Evolutionary conservation across 495 filamentous ascomycete species (phyloP), one percentile per base, ranked within the genome.

Genomic region (Penicillium crystallinum): DNA sequence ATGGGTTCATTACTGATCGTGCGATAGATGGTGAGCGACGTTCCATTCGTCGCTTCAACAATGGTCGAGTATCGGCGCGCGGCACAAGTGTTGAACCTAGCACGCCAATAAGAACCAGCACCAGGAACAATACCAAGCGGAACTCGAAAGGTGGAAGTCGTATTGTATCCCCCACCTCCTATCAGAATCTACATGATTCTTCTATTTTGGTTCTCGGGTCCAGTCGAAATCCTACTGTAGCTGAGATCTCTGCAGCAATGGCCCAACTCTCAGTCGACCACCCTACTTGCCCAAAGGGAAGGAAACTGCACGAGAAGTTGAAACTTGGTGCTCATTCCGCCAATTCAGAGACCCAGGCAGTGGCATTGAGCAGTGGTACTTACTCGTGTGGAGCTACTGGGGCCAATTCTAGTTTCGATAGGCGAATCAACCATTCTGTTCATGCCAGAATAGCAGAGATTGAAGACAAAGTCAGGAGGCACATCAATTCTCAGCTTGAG

Each of bases 21-120:
- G 29, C 40, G n/a, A 6, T 50, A 5, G 37, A 34, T 14, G 48
- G 48, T 9, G 27, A 50, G 38, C 48, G 37, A 4, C 27, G 27
- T 17, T 41, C 27, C n/a, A 12, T 50, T 25, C 48, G 48, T n/a
- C 25, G n/a, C 1, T 50, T 41, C 22, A 50, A 34, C 3, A 36
- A 50, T 19, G 48, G 48, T 17, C 48, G 48, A 31, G 29, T 50
- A 23, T 50, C 48, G 6, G 34, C 9, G n/a, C 31, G 46, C 19
- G 14, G 21, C 12, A 29, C 23, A 15, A 43, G 40, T 43, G 25
- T 43, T 12, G 40, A 19, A 17, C 8, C 7, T 11, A 11, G 4
- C 25, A n/a, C n/a, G n/a, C 40, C 22, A 41, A 27, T 22, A 41
- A 41, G 14, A 9, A 15, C 14, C 34, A 36, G n/a, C 34, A 15